These are phyloP conservation scores for Vaccinium vitisidaea DNA, from an alignment of 148 eudicot species.

Conservation along the genomic window DNA sequence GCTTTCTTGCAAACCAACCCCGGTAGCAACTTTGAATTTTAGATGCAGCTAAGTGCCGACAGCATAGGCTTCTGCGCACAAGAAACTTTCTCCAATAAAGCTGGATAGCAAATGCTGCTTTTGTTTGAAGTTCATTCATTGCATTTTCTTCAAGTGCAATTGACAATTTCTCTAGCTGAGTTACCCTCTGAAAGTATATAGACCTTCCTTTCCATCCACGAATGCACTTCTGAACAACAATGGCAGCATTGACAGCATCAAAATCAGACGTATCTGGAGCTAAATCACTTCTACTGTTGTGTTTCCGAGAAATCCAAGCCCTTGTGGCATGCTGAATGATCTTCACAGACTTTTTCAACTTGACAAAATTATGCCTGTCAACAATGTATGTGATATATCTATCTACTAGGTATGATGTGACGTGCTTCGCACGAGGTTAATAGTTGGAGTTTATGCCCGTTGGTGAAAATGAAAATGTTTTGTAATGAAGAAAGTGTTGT, in stretches of 20 bases:
- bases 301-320: conserved; percentile 40
- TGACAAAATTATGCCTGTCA: conserved; percentile 60
- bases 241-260: conserved; percentile 27
- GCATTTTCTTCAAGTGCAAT: conserved; percentile 13
- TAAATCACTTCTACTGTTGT: conserved; percentile 18
- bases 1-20: conserved; percentile 40
- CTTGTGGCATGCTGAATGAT: conserved; percentile 56
- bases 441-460: no score
- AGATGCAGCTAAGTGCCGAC: conserved; percentile 51
- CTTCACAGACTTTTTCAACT: conserved; percentile 39
- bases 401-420: conserved; percentile 5
- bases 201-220: conserved; percentile 29
- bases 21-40: conserved; percentile 65
- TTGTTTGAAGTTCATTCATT: conserved; percentile 19
- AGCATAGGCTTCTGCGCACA: conserved; percentile 22
- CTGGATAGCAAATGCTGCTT: conserved; percentile 47
- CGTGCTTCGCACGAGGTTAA: no score
- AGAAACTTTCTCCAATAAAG: conserved; percentile 38
- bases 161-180: conserved; percentile 23
- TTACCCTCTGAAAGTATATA: conserved; percentile 5
- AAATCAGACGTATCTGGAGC: conserved; percentile 15
- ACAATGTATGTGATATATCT: conserved; percentile 32
- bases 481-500: no score
- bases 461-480: no score
- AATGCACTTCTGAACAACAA: conserved; percentile 30